Evolutionary conservation across 192 early-diverging fungal species (phyloP).

Genomic region (Chytriomyces sp.): DNA sequence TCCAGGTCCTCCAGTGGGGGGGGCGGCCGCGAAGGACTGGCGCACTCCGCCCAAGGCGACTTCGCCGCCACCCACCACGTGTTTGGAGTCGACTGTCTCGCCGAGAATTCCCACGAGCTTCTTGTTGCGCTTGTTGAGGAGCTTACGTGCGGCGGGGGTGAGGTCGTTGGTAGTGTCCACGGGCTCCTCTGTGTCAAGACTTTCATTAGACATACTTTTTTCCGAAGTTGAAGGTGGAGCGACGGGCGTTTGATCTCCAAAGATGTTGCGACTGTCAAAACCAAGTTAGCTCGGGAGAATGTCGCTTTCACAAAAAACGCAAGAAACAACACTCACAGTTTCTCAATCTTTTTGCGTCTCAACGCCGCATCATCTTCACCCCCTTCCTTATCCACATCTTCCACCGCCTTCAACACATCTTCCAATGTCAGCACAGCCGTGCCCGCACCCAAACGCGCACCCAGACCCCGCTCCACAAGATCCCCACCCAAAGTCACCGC

Average conservation of each 20-base stretch:
- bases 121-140: constrained; percentile 60
- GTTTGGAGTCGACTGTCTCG: constrained; percentile 53
- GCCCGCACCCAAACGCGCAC: not conserved
- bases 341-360: constrained; percentile 45
- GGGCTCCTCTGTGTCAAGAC: constrained; percentile 3
- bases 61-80: constrained; percentile 19
- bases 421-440: not conserved
- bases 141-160: constrained; percentile 53
- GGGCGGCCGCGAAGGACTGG: not conserved
- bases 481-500: not conserved
- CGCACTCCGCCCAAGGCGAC: constrained; percentile 4
- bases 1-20: no score
- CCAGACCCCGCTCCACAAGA: not conserved
- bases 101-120: constrained; percentile 66
- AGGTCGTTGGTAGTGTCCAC: constrained; percentile 53
- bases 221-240: not conserved
- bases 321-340: constrained; percentile 30
- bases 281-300: not conserved
- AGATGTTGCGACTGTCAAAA: constrained; percentile 17
- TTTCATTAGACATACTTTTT: constrained; percentile 26
- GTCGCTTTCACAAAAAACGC: not conserved
- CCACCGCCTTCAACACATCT: constrained; percentile 19
- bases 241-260: constrained; percentile 27
- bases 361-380: constrained; percentile 1
- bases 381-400: constrained; percentile 16